A percentile compares a stretch with the other conserved stretches of the same genome.
phyloP scores from a whole-genome alignment of 345 rosid genomes.

The Hibiscus tridactylites region DNA sequence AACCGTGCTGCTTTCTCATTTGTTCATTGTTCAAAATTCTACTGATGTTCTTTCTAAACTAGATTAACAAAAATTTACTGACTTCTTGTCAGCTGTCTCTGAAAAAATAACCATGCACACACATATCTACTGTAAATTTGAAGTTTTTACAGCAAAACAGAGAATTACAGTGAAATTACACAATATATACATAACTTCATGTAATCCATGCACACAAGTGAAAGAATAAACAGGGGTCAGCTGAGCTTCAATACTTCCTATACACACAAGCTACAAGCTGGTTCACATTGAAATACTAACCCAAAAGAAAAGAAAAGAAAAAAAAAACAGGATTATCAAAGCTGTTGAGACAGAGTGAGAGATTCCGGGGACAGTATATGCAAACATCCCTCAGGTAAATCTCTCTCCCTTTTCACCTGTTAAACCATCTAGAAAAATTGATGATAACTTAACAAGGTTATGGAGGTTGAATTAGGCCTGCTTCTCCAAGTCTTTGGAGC shows the following conservation, averaged over 20 bases:
- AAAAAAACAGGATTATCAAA: background rate
- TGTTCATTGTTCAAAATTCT: background rate
- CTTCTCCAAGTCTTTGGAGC: conserved; percentile 37
- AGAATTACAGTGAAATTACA: background rate
- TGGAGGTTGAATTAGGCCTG: conserved; percentile 24
- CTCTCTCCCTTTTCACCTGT: conserved; percentile 19
- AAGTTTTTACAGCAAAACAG: conserved; percentile 6
- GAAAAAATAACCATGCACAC: background rate
- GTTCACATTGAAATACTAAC: background rate
- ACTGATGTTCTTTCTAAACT: background rate
- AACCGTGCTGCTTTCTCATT: conserved; percentile 7
- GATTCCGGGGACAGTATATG: conserved; percentile 65
- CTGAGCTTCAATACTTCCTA: conserved; percentile 58
- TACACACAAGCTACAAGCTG: conserved; percentile 57
- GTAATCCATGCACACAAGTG: conserved; percentile 16
- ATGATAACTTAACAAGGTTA: background rate
- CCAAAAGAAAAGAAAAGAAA: too few species aligned
- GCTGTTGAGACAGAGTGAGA: conserved; percentile 23
- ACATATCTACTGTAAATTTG: conserved; percentile 26
- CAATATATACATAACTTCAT: background rate
- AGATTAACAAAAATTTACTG: background rate
- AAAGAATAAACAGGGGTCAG: conserved; percentile 47
- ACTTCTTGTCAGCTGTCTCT: background rate
- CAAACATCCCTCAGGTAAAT: conserved; percentile 67
- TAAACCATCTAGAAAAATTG: background rate